phyloP scores from a whole-genome alignment of 768 basidiomycete species.

The Suillus plorans region DNA sequence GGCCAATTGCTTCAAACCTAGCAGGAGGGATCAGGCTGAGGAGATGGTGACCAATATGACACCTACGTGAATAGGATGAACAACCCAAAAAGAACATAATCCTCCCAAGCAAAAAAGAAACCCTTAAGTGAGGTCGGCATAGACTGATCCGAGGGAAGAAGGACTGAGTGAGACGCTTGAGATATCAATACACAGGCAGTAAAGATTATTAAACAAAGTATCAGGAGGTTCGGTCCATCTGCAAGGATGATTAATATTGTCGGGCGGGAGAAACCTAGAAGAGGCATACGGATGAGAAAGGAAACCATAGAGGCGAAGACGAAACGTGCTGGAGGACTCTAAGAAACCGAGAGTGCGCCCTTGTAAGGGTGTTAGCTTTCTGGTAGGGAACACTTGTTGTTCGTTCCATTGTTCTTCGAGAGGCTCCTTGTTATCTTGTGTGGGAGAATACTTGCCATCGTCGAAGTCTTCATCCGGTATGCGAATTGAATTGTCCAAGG shows the following conservation, averaged over 20 bases:
- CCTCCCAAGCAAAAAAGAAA: slow-evolving; percentile 90
- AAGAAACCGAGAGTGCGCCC: slow-evolving; percentile 80
- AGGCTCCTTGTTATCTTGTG: slow-evolving; percentile 37
- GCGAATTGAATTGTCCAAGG: slow-evolving; percentile 58
- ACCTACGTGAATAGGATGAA: slow-evolving; percentile 87
- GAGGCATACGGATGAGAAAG: slow-evolving; percentile 68
- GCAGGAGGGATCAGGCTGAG: slow-evolving; percentile 4
- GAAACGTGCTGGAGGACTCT: slow-evolving; percentile 63
- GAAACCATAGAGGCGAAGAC: slow-evolving; percentile 62
- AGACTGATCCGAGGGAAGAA: slow-evolving; percentile 45
- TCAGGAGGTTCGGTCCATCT: slow-evolving; percentile 85
- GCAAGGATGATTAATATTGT: slow-evolving; percentile 3
- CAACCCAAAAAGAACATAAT: slow-evolving; percentile 78
- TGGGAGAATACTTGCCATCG: slow-evolving; percentile 19
- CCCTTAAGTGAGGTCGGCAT: slow-evolving; percentile 51
- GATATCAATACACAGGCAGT: slow-evolving; percentile 81
- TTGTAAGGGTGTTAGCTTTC: slow-evolving; percentile 53
- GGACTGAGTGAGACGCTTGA: slow-evolving; percentile 67
- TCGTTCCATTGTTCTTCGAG: slow-evolving; percentile 28
- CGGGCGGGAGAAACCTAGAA: slow-evolving; percentile 3
- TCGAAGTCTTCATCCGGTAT: slow-evolving; percentile 49
- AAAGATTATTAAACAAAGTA: slow-evolving; percentile 80
- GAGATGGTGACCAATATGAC: neutral
- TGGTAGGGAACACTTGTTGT: slow-evolving; percentile 38
- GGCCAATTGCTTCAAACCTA: slow-evolving; percentile 82